phyloP scores from a whole-genome alignment of 169 alveolate genomes.

The Plasmodium relictum region DNA sequence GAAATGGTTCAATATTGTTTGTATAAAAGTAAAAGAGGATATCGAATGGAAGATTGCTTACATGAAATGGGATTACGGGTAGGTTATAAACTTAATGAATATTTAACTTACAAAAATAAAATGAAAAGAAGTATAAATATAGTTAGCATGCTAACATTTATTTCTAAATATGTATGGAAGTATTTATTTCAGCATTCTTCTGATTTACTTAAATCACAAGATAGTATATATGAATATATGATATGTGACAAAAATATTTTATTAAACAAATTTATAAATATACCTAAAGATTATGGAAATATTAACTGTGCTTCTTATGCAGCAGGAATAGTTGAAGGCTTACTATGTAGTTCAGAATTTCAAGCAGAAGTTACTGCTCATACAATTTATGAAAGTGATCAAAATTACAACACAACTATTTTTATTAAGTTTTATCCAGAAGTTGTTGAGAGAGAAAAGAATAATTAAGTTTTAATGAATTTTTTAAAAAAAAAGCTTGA shows the following conservation, averaged over 20 bases:
- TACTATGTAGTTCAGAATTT: conserved; percentile 87
- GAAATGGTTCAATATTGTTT: conserved; percentile 88
- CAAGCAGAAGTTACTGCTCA: conserved; percentile 91
- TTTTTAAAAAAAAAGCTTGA: not conserved
- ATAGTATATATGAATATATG: conserved; percentile 87
- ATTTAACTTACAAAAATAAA: conserved; percentile 81
- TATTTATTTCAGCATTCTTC: conserved; percentile 87
- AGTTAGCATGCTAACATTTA: conserved; percentile 82
- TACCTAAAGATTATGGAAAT: conserved; percentile 87
- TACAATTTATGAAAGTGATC: conserved; percentile 82
- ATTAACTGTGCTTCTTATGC: conserved; percentile 89
- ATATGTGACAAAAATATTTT: conserved; percentile 85
- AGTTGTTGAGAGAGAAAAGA: conserved; percentile 78
- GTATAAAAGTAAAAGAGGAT: conserved; percentile 83
- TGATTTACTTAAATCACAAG: conserved; percentile 87
- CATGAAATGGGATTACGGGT: conserved; percentile 88
- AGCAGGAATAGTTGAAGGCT: conserved; percentile 89
- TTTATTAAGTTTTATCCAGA: conserved; percentile 86
- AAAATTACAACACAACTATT: conserved; percentile 82
- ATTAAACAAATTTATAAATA: conserved; percentile 82
- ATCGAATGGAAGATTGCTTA: conserved; percentile 85
- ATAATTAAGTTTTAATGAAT: conserved; percentile 1
- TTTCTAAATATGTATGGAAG: conserved; percentile 85
- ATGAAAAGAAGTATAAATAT: conserved; percentile 83
- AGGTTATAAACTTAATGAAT: conserved; percentile 85